These are phyloP conservation scores for Vanrija sp. DNA, from an alignment of 1,284 basidiomycete species.

Conservation along the genomic window DNA sequence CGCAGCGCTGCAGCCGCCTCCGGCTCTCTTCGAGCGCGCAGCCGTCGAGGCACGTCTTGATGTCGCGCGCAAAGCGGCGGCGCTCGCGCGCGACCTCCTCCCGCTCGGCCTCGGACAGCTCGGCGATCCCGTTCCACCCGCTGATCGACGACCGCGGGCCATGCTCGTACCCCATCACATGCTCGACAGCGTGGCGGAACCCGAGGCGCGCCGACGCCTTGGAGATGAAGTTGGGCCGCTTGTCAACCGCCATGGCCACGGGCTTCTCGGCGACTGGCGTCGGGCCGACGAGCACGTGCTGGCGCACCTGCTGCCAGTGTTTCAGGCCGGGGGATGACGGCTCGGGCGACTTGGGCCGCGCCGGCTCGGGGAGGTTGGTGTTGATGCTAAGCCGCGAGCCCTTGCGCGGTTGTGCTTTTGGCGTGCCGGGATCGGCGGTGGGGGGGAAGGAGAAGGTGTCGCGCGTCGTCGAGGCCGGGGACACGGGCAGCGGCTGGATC, in stretches of 20 bases:
- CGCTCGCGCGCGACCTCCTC: constrained; percentile 40
- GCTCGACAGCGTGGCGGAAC: constrained; percentile 37
- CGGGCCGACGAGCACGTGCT: constrained; percentile 33
- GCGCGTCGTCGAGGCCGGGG: no score
- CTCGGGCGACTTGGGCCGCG: constrained; percentile 10
- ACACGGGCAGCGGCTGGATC: no score
- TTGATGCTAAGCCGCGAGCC: constrained; percentile 1
- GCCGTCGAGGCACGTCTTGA: constrained; percentile 38
- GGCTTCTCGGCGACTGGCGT: constrained; percentile 26
- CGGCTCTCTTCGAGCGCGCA: constrained; percentile 37
- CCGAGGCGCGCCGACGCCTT: constrained; percentile 41
- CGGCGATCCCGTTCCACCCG: constrained; percentile 9
- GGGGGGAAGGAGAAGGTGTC: no score
- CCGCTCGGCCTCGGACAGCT: constrained; percentile 30
- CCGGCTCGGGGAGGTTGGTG: background rate
- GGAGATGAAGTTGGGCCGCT: constrained; percentile 21
- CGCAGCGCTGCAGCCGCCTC: constrained; percentile 21
- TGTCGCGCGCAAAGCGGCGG: constrained; percentile 37
- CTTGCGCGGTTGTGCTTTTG: background rate
- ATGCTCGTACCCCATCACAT: constrained; percentile 36
- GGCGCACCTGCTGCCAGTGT: constrained; percentile 44
- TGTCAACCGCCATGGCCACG: background rate
- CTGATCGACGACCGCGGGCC: constrained; percentile 20
- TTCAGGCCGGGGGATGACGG: constrained; percentile 34
- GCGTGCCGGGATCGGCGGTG: no score